Evolutionary conservation across 768 basidiomycete species (phyloP).

Genomic region (Hygrocybe coccinea): DNA sequence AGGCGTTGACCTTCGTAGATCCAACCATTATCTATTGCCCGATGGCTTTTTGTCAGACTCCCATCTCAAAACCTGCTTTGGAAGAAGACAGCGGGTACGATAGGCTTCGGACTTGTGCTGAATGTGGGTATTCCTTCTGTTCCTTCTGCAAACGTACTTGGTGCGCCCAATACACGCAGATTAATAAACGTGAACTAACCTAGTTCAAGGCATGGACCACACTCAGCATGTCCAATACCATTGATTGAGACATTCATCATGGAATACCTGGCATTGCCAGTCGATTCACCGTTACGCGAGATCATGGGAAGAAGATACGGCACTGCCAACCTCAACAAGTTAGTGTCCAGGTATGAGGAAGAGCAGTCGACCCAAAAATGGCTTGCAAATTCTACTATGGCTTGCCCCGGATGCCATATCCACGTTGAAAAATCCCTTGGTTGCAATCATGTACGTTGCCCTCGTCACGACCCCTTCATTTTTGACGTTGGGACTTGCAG

Average conservation of each 20-base stretch:
- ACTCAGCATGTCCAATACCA: constrained; percentile 63
- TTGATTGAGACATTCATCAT: constrained; percentile 59
- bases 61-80: constrained; percentile 55
- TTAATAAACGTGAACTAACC: constrained; percentile 5
- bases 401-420: constrained; percentile 69
- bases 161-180: constrained; percentile 32
- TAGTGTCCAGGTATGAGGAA: constrained; percentile 64
- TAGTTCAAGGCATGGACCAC: constrained; percentile 75
- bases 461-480: neutral
- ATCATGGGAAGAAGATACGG: constrained; percentile 64
- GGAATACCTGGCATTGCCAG: constrained; percentile 59
- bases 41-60: constrained; percentile 72
- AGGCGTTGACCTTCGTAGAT: constrained; percentile 39
- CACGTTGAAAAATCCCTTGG: constrained; percentile 73
- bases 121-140: constrained; percentile 78
- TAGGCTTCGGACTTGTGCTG: constrained; percentile 62
- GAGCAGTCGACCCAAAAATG: constrained; percentile 71
- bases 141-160: constrained; percentile 78
- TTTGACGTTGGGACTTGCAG: constrained; percentile 21
- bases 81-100: constrained; percentile 60
- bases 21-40: constrained; percentile 80
- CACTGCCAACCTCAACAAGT: constrained; percentile 48
- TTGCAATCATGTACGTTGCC: constrained; percentile 76
- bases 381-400: constrained; percentile 63
- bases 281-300: constrained; percentile 45